phyloP scores from a whole-genome alignment of 495 filamentous ascomycete species.

The Penicillium desertorum region DNA sequence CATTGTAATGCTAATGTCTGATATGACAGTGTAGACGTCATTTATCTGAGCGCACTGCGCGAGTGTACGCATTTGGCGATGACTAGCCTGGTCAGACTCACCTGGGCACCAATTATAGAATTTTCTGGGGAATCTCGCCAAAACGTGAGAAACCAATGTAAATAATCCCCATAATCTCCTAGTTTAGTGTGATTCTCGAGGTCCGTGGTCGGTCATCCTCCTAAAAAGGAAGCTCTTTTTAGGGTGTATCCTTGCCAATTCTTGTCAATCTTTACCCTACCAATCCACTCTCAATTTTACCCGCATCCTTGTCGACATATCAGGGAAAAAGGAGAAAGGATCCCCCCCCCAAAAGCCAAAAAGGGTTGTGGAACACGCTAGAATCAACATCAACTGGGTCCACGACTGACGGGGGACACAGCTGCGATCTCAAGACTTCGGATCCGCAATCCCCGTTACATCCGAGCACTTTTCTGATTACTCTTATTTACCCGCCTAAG shows the following conservation, averaged over 20 bases:
- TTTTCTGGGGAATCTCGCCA: neutral
- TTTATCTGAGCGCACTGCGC: conserved; percentile 3
- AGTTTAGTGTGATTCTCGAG: neutral
- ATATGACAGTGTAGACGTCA: conserved; percentile 1
- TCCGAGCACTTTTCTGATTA: conserved; percentile 28
- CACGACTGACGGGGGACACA: conserved; percentile 14
- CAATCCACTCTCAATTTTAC: neutral
- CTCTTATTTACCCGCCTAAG: conserved; percentile 14
- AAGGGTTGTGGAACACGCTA: conserved; percentile 20
- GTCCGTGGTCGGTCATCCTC: conserved; percentile 1
- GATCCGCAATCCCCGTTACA: conserved; percentile 37
- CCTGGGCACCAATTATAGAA: neutral
- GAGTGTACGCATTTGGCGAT: conserved; percentile 4
- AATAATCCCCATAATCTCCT: neutral
- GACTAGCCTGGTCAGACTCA: neutral
- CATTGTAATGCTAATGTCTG: neutral
- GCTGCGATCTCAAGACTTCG: conserved; percentile 11
- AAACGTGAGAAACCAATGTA: neutral
- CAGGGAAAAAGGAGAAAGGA: neutral
- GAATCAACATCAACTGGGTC: conserved; percentile 14
- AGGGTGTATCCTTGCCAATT: neutral
- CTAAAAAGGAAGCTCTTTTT: neutral
- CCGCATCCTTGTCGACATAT: neutral
- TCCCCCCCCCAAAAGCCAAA: neutral
- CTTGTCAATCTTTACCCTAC: neutral